A percentile compares a stretch with the other conserved stretches of the same genome.
phyloP scores from a whole-genome alignment of 2,329 filamentous ascomycete genomes.

The Penicillium crustosum region DNA sequence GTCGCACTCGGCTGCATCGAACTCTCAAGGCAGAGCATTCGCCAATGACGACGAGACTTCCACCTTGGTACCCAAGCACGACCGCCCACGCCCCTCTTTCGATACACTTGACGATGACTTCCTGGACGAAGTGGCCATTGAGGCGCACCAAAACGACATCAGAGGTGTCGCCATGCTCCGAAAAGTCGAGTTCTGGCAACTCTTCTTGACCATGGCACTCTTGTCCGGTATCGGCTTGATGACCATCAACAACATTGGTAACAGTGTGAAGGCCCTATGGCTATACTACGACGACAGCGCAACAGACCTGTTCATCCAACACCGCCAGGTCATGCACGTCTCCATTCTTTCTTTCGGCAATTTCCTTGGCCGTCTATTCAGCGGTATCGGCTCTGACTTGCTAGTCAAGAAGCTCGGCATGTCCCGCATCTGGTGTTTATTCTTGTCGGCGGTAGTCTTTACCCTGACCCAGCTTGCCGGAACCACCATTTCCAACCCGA shows the following conservation, averaged over 20 bases:
- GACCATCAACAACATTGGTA: conserved; percentile 99
- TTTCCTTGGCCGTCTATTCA: conserved; percentile 76
- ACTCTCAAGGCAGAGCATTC: conserved; percentile 24
- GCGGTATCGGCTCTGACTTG: conserved; percentile 86
- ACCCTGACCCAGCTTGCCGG: conserved; percentile 75
- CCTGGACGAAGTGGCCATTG: conserved; percentile 63
- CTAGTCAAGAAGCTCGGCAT: conserved; percentile 77
- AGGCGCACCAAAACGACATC: conserved; percentile 83
- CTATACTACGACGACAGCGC: conserved; percentile 75
- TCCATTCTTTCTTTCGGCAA: conserved; percentile 88
- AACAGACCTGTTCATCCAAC: conserved; percentile 70
- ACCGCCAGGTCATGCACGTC: conserved; percentile 86
- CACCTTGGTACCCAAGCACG: conserved; percentile 69
- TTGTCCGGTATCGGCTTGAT: conserved; percentile 91
- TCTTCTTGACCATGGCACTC: conserved; percentile 85
- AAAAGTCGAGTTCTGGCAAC: conserved; percentile 81
- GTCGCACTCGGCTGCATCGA: conserved; percentile 33
- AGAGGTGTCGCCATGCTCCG: conserved; percentile 74
- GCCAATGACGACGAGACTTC: conserved; percentile 68
- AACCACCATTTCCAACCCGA: conserved; percentile 72
- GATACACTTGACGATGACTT: conserved; percentile 51
- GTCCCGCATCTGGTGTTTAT: conserved; percentile 88
- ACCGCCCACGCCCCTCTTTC: conserved; percentile 52
- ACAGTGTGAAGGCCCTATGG: conserved; percentile 85
- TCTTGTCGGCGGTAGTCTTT: conserved; percentile 75